Evolutionary conservation across 2,329 filamentous ascomycete species (phyloP).

Genomic region (Trichoderma koningiopsis): DNA sequence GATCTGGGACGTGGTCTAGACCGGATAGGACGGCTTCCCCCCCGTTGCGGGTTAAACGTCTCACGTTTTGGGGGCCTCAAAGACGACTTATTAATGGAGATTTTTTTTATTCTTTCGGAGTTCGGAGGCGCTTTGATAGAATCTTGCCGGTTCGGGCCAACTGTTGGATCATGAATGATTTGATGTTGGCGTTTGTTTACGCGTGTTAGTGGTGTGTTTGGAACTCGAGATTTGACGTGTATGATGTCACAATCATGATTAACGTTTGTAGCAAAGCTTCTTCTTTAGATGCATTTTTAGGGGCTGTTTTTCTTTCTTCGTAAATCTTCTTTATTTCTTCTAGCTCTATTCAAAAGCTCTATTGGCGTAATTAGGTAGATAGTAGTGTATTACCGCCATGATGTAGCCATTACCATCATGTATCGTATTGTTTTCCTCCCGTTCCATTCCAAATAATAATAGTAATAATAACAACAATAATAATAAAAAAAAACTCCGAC

Average conservation of each 20-base stretch:
- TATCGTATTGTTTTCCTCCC: conserved; percentile 8
- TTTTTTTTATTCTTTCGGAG: neutral
- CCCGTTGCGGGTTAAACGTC: conserved; percentile 10
- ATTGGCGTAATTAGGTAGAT: conserved; percentile 17
- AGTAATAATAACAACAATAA: neutral
- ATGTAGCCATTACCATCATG: conserved; percentile 22
- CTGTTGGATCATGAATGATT: neutral
- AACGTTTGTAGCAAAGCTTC: neutral
- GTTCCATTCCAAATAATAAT: conserved; percentile 10
- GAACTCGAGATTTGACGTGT: neutral
- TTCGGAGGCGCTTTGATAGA: neutral
- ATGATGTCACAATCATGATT: neutral
- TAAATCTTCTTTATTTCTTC: neutral
- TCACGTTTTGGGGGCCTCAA: conserved; percentile 1
- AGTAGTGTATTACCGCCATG: conserved; percentile 23
- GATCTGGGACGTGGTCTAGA: conserved; percentile 13
- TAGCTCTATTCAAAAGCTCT: conserved; percentile 24
- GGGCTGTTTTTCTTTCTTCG: neutral
- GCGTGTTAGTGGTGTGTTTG: neutral
- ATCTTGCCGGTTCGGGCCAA: conserved; percentile 14
- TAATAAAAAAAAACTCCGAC: conserved; percentile 21
- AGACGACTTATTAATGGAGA: neutral
- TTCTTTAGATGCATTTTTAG: neutral
- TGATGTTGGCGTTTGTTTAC: neutral
- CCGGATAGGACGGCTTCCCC: conserved; percentile 19